phyloP scores from a whole-genome alignment of 805 yeast species.

The Debaryomyces prosopidis region DNA sequence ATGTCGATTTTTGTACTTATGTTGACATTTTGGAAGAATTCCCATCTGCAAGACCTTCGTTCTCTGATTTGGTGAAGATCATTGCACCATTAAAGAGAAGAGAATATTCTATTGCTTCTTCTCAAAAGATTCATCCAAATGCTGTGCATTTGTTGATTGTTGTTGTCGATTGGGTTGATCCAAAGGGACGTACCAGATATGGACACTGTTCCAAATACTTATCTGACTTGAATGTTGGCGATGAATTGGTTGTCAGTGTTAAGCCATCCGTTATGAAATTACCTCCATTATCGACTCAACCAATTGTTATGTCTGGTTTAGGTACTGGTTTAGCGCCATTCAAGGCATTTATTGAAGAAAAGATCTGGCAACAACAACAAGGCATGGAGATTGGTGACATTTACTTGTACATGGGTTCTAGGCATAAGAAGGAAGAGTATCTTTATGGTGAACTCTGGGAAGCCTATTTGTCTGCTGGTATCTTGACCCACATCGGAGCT shows the following conservation, averaged over 20 bases:
- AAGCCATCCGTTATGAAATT: conserved; percentile 97
- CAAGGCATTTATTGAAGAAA: conserved; percentile 96
- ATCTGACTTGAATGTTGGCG: conserved; percentile 75
- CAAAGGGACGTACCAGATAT: conserved; percentile 78
- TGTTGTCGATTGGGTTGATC: conserved; percentile 94
- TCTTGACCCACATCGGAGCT: conserved; percentile 93
- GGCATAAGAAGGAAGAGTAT: conserved; percentile 94
- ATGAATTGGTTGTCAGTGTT: conserved; percentile 88
- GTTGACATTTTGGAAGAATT: conserved; percentile 80
- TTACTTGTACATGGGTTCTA: conserved; percentile 85
- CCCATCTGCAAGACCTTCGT: conserved; percentile 76
- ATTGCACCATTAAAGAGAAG: conserved; percentile 91
- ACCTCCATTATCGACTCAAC: conserved; percentile 84
- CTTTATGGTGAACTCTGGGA: conserved; percentile 97
- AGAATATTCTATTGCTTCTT: conserved; percentile 96
- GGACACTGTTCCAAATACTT: conserved; percentile 95
- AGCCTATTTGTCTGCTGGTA: conserved; percentile 88
- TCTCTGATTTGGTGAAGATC: conserved; percentile 66
- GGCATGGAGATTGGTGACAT: conserved; percentile 89
- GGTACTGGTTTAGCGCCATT: conserved; percentile 99
- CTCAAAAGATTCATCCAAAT: conserved; percentile 88
- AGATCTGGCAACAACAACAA: conserved; percentile 87
- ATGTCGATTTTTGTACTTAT: conserved; percentile 77
- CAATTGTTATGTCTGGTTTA: conserved; percentile 93
- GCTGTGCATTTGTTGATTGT: conserved; percentile 90